Percentiles rank a stretch among this genome's conserved stretches.
These are phyloP conservation scores for Inonotus hispidus DNA, from an alignment of 1,284 basidiomycete species.

Conservation along the genomic window DNA sequence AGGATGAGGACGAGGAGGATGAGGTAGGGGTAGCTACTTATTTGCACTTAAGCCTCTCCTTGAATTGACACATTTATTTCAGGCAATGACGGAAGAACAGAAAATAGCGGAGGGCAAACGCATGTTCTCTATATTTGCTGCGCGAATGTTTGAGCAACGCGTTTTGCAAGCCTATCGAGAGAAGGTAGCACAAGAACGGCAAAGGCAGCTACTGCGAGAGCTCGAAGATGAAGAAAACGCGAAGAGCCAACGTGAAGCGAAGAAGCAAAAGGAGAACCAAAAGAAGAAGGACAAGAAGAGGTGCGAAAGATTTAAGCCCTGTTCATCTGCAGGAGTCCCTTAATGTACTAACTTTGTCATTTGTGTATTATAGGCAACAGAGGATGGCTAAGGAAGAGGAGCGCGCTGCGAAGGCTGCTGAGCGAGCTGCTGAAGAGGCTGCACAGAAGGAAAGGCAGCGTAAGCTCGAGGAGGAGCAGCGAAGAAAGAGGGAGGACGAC, in stretches of 20 bases:
- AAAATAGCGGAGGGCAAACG: constrained; percentile 98
- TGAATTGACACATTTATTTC: constrained; percentile 7
- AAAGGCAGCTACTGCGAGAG: constrained; percentile 81
- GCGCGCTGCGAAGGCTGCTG: constrained; percentile 71
- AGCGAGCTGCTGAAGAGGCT: constrained; percentile 77
- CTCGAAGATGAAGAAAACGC: constrained; percentile 85
- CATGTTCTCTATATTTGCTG: constrained; percentile 99
- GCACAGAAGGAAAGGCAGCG: constrained; percentile 61
- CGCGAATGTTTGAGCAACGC: constrained; percentile 98
- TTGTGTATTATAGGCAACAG: constrained; percentile 57
- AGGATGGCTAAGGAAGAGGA: constrained; percentile 92
- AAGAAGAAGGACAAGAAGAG: constrained; percentile 98
- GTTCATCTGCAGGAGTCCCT: constrained; percentile 11
- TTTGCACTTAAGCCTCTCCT: constrained; percentile 18
- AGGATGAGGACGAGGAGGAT: constrained; percentile 42
- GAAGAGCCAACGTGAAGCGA: constrained; percentile 81
- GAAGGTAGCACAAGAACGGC: constrained; percentile 87
- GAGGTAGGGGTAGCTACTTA: constrained; percentile 29
- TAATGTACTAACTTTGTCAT: constrained; percentile 7
- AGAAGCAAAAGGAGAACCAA: constrained; percentile 86
- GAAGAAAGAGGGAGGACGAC: constrained; percentile 70
- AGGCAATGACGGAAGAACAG: constrained; percentile 82
- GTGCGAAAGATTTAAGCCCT: constrained; percentile 39
- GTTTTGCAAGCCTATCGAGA: constrained; percentile 92
- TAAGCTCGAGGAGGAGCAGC: constrained; percentile 58